Conservation (phyloP, 2,329 filamentous ascomycete species). For the Aspergillus sp. region DNA sequence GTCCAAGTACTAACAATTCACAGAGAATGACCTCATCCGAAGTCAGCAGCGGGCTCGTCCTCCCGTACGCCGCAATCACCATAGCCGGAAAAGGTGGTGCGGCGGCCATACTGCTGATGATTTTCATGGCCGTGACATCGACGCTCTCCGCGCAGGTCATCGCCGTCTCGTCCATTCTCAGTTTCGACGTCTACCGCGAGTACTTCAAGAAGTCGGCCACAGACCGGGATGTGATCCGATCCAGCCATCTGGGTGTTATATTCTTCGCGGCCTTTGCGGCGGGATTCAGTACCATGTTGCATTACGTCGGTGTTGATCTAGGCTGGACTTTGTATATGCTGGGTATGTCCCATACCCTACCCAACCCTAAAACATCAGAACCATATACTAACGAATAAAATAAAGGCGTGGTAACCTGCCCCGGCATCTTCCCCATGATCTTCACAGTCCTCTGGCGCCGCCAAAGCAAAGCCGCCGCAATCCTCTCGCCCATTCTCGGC, state of each 20-base stretch:
- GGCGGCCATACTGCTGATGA: background rate
- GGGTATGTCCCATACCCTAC: constrained; percentile 19
- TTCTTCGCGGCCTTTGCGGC: constrained; percentile 54
- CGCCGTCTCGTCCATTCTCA: background rate
- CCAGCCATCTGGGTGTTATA: constrained; percentile 53
- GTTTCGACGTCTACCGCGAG: background rate
- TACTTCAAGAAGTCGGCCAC: background rate
- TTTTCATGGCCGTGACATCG: background rate
- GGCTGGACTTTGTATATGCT: constrained; percentile 58
- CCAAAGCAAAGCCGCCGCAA: constrained; percentile 51
- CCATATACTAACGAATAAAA: background rate
- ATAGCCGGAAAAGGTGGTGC: constrained; percentile 15
- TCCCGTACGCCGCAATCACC: constrained; percentile 40
- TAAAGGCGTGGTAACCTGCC: constrained; percentile 51
- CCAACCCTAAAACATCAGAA: background rate
- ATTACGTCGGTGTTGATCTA: constrained; percentile 56
- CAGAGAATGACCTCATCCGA: constrained; percentile 39
- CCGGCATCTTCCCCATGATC: constrained; percentile 54
- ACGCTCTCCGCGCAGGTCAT: background rate
- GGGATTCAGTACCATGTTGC: constrained; percentile 52
- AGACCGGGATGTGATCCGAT: background rate
- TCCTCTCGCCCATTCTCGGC: constrained; percentile 52
- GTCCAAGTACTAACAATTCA: background rate
- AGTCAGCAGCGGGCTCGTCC: constrained; percentile 37
- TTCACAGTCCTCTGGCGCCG: constrained; percentile 55